Evolutionary conservation across 1,284 basidiomycete genomes (phyloP).

Genomic region (Cryptococcus hybrid): DNA sequence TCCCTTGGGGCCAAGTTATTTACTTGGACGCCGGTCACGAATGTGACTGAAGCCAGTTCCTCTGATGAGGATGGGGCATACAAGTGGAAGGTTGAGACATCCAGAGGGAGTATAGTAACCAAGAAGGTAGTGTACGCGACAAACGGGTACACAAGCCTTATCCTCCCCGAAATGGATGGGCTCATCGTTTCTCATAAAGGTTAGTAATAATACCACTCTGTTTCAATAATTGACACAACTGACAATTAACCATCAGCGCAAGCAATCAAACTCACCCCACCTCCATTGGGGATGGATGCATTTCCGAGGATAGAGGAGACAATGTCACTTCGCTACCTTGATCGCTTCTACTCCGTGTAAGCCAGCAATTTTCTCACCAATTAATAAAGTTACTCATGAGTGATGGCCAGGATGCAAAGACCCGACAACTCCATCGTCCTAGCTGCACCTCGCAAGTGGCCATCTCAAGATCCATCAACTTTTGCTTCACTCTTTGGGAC

Average conservation of each 20-base stretch:
- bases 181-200: conserved; percentile 23
- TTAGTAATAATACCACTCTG: not conserved
- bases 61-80: not conserved
- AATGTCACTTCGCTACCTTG: conserved; percentile 30
- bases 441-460: conserved; percentile 32
- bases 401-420: conserved; percentile 15
- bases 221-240: no score
- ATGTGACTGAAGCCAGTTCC: not conserved
- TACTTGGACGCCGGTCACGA: conserved; percentile 18
- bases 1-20: conserved; percentile 22
- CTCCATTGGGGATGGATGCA: conserved; percentile 17
- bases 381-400: conserved; percentile 4
- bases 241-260: conserved; percentile 21
- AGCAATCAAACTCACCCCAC: conserved; percentile 30
- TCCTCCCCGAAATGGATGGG: conserved; percentile 25
- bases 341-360: conserved; percentile 39
- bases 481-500: not conserved
- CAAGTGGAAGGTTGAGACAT: conserved; percentile 28
- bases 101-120: conserved; percentile 25
- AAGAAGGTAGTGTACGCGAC: conserved; percentile 31
- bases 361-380: not conserved
- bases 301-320: conserved; percentile 23
- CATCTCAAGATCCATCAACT: not conserved
- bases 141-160: conserved; percentile 28
- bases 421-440: conserved; percentile 36